A percentile compares a stretch with the other conserved stretches of the same genome.
phyloP scores from a whole-genome alignment of 164 flowering plant genomes.

The Piper betle region DNA sequence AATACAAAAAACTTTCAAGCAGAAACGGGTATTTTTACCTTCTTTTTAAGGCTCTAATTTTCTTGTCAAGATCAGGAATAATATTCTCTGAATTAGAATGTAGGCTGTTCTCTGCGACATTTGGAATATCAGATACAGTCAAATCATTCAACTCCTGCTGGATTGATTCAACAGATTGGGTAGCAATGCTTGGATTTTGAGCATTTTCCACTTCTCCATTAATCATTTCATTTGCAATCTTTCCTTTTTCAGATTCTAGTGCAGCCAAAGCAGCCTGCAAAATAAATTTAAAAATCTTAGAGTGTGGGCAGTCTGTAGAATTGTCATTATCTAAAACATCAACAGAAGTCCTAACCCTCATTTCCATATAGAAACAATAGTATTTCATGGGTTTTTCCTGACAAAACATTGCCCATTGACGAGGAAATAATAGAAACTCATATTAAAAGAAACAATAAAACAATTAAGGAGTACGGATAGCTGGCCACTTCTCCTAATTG shows the following conservation, averaged over 20 bases:
- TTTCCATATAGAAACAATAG: background rate
- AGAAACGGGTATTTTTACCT: constrained; percentile 26
- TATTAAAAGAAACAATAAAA: background rate
- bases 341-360: background rate
- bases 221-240: constrained; percentile 14
- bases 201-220: constrained; percentile 18
- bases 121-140: constrained; percentile 33
- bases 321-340: too few species aligned
- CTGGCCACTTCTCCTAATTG: background rate
- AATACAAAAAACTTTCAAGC: background rate
- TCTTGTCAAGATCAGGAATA: constrained; percentile 59
- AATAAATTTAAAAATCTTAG: too few species aligned
- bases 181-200: constrained; percentile 19
- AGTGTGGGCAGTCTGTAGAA: too few species aligned
- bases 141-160: constrained; percentile 48
- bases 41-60: constrained; percentile 81
- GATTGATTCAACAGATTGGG: constrained; percentile 33
- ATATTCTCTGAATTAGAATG: constrained; percentile 21
- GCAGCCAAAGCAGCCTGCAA: constrained; percentile 50
- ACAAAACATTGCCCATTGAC: background rate
- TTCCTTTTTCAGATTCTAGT: constrained; percentile 32
- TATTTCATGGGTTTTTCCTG: background rate
- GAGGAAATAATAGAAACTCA: background rate
- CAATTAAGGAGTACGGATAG: too few species aligned
- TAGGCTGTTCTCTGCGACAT: constrained; percentile 16